These are phyloP conservation scores for Leccinum obscurum DNA, from an alignment of 768 basidiomycete species.

Conservation along the genomic window DNA sequence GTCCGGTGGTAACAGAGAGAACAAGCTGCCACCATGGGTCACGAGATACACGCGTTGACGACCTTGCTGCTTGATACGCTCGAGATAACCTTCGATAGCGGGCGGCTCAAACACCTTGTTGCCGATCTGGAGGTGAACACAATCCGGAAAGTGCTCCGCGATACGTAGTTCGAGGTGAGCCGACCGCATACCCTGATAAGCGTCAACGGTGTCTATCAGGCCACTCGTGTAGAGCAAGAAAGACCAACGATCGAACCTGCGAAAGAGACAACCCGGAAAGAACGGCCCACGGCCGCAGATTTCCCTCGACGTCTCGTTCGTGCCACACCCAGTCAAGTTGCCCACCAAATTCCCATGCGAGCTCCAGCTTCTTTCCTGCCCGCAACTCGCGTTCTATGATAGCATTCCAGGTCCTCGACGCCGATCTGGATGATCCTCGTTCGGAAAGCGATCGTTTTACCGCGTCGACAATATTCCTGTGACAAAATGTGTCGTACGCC, in stretches of 20 bases:
- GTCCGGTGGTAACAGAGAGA: conserved; percentile 49
- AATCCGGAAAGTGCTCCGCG: conserved; percentile 63
- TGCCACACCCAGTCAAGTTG: conserved; percentile 88
- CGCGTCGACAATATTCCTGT: conserved; percentile 60
- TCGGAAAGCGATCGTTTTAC: conserved; percentile 55
- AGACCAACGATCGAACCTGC: conserved; percentile 48
- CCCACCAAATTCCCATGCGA: conserved; percentile 77
- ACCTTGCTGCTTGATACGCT: conserved; percentile 60
- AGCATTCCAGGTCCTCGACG: conserved; percentile 54
- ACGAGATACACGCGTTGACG: conserved; percentile 67
- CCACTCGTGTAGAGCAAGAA: conserved; percentile 5
- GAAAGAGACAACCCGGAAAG: conserved; percentile 73
- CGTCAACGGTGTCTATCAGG: conserved; percentile 9
- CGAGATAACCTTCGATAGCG: conserved; percentile 83
- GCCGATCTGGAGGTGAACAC: conserved; percentile 40
- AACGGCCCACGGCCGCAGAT: conserved; percentile 66
- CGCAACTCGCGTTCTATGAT: conserved; percentile 54
- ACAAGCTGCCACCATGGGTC: conserved; percentile 73
- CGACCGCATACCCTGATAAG: conserved; percentile 37
- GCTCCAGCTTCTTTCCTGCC: conserved; percentile 59
- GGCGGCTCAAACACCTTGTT: conserved; percentile 69
- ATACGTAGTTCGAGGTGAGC: conserved; percentile 74
- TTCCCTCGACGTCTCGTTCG: conserved; percentile 62
- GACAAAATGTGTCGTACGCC: conserved; percentile 53
- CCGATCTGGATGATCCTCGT: conserved; percentile 8